Conservation (phyloP, 148 eudicot genomes). For the Rhododendron ovatum region DNA sequence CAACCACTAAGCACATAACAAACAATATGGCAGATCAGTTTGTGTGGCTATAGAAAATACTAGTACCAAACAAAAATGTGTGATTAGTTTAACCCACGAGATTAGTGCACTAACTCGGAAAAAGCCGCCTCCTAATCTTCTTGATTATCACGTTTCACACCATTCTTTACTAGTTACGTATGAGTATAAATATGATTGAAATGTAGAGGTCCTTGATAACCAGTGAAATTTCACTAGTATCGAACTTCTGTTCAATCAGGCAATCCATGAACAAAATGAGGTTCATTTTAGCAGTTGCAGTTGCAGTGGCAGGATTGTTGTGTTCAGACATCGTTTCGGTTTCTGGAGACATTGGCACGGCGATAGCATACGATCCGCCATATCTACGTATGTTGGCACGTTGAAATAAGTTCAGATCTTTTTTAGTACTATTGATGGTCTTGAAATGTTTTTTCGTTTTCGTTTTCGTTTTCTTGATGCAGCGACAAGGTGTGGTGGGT, state of each 20-base stretch:
- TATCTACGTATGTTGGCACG: conserved; percentile 11
- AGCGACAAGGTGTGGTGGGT: conserved; percentile 18
- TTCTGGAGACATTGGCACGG: conserved; percentile 20
- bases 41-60: not conserved
- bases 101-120: not conserved
- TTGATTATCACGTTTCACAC: not conserved
- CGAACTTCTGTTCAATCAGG: not conserved
- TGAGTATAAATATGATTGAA: conserved; percentile 5
- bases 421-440: not conserved
- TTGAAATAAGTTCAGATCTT: not conserved
- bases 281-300: conserved; percentile 4
- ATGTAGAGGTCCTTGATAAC: not conserved
- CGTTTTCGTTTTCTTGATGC: not conserved
- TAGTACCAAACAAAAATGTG: not conserved
- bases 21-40: not conserved
- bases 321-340: not conserved
- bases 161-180: not conserved
- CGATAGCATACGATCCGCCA: conserved; percentile 13
- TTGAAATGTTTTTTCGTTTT: not conserved
- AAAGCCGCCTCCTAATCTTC: not conserved
- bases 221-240: not conserved
- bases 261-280: conserved; percentile 4
- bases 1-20: not conserved
- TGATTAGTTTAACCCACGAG: not conserved
- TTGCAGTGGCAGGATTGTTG: conserved; percentile 1